Evolutionary conservation across 305 asterid genomes (phyloP), one percentile per base, ranked within the genome.

Genomic region (Fraxinus nigra): DNA sequence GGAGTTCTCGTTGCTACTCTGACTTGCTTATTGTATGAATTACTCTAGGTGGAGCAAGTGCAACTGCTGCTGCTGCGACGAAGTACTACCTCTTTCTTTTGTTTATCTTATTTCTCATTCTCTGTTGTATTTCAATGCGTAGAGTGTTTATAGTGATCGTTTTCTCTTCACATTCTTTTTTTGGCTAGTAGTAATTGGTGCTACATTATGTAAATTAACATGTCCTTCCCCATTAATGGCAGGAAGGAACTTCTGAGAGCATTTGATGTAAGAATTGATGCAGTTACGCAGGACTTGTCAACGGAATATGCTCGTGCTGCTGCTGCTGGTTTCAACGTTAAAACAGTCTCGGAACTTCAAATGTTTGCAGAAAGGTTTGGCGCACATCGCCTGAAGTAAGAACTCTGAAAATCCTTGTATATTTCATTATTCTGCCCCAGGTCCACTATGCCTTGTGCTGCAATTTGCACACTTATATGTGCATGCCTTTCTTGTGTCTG

Each of bases 201-300:
- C 63, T 51, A 5, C 22, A 51, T 51, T 51, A 51, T 48, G 59
- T 48, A 18, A 54, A 54, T 54, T 18, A 54, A 54, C 65, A 1
- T 0, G 65, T 18, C 65, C 22, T 54, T 18, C 24, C 22, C 65
- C 65, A 54, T 54, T 54, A 20, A 54, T 6, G 65, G 22, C 73
- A 95, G 98, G 91, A 95, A 91, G 88, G 98, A 95, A 89, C 90
- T 93, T 85, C 83, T 90, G 86, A 89, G 92, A 87, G 97, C 98
- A 80, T 93, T 95, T 76, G 98, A 93, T 80, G 92, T 91, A 79
- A 88, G 97, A 89, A 95, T 95, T 85, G 88, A 74, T 59, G 94
- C 98, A 72, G 97, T 89, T 56, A 89, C 79, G 82, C 94, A 92
- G 91, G 97, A 95, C 85, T 86, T 95, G 80, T 82, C 87, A 28